Percentiles rank a stretch among this genome's conserved stretches.
These are phyloP conservation scores for Aristolochia californica DNA, from an alignment of 164 flowering plant species.

Conservation along the genomic window DNA sequence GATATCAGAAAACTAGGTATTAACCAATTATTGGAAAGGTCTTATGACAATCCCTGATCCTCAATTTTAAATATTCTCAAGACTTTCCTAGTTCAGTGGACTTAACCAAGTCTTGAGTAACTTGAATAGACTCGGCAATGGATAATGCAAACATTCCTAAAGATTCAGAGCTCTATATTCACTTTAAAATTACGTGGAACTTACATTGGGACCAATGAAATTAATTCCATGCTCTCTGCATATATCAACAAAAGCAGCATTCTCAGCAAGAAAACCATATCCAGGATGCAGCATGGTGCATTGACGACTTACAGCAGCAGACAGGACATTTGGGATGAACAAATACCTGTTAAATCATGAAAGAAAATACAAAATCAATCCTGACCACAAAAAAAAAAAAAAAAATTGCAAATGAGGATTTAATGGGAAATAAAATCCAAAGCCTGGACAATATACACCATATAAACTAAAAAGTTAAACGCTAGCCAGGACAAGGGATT, in stretches of 20 bases:
- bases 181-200: constrained; percentile 7
- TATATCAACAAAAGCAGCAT: constrained; percentile 94
- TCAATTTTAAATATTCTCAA: not conserved
- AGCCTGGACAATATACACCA: no score
- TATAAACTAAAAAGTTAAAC: no score
- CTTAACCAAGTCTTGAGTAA: not conserved
- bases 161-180: no score
- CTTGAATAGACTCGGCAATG: not conserved
- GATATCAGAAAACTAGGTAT: not conserved
- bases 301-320: constrained; percentile 76
- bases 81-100: not conserved
- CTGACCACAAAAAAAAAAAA: not conserved
- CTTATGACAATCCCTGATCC: not conserved
- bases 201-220: constrained; percentile 96
- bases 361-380: not conserved
- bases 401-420: not conserved
- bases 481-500: no score
- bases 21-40: not conserved
- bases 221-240: constrained; percentile 94
- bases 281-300: constrained; percentile 99
- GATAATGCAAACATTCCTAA: constrained; percentile 30
- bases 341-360: constrained; percentile 53
- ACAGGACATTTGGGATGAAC: constrained; percentile 73
- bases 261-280: constrained; percentile 98
- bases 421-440: no score